Evolutionary conservation across 257 asterid species (phyloP).

Genomic region (Verbena officinalis): DNA sequence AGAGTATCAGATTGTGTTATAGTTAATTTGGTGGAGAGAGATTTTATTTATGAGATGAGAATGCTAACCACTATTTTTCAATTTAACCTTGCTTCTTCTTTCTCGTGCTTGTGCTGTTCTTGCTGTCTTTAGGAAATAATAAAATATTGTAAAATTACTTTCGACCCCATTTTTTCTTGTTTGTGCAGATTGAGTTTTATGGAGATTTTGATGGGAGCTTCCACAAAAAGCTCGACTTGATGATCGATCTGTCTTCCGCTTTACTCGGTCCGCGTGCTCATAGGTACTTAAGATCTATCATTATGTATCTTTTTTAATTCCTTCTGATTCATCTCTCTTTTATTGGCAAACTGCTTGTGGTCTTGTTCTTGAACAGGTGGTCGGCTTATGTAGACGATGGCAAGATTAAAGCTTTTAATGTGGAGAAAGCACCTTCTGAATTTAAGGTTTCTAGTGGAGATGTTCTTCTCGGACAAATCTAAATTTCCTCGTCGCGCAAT

Average conservation of each 20-base stretch:
- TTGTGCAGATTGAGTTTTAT: conserved; percentile 83
- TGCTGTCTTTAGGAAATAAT: too few relatives aligned
- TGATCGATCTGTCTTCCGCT: conserved; percentile 76
- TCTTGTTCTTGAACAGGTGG: conserved; percentile 58
- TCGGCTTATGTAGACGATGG: conserved; percentile 94
- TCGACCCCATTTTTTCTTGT: conserved; percentile 11
- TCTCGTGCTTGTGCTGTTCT: too few relatives aligned
- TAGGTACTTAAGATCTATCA: conserved; percentile 47
- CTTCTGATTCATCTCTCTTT: not conserved
- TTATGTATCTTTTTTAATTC: not conserved
- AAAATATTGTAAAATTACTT: not conserved
- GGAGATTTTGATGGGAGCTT: conserved; percentile 98
- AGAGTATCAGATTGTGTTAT: too few relatives aligned
- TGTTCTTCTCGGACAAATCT: conserved; percentile 77
- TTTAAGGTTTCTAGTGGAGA: conserved; percentile 90
- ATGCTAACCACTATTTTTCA: too few relatives aligned
- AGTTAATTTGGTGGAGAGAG: not conserved
- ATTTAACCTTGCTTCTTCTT: too few relatives aligned
- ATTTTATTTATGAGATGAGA: too few relatives aligned
- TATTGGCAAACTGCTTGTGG: not conserved
- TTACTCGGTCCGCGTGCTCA: conserved; percentile 89
- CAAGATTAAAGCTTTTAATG: conserved; percentile 71
- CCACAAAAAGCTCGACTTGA: conserved; percentile 84
- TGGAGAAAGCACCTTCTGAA: conserved; percentile 86
- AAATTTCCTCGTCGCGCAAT: conserved; percentile 12